Base-by-base conservation (phyloP, 306 rosid species). In the Corylus heterophylla region DNA sequence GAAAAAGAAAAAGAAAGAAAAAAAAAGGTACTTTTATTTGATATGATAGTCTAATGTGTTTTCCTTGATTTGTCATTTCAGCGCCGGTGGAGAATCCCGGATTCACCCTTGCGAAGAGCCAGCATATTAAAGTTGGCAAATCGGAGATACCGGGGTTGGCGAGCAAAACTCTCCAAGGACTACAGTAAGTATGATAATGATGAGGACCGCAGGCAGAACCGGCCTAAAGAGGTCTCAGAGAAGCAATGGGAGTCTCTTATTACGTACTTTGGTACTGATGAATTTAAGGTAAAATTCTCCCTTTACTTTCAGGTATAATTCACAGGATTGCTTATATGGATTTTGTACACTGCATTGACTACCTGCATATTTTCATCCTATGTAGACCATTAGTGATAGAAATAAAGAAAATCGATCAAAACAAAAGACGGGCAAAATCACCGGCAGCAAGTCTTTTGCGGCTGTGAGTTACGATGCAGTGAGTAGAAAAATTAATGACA, bases 151-250 rank as follows among this genome's bases (percentile, higher is more conserved):
- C 72, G 72, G 51, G 72, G 72, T 18, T 68, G 72, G 72, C 51
- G 72, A 68, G 72, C 72, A 68, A 68, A 68, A 68, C 72, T 68
- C 72, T 68, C 72, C 51, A 68, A 68, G 72, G 72, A 68, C 52
- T 68, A 39, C 14, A 68, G 72, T 68, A 68, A 68, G 51, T 68
- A 68, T 2, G 72, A 42, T 45, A 68, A 68, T 5, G 72, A 68
- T 42, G 72, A 68, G 50, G 72, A 68, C 13, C 72, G 72, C 72
- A 18, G 72, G 50, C 72, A 42, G 29, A 68, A 68, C 44, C 72
- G 72, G 52, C 72, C 72, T 12, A 68, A 68, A 22, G 72, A 68
- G 72, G 72, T 68, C 72, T 39, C 52, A 13, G 72, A 68, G 72
- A 25, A 42, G 72, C 72, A 68, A 68, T 68, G 72, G 72, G 72